Conservation (phyloP, 805 yeast species). For the Myxozyma mucilagina region DNA sequence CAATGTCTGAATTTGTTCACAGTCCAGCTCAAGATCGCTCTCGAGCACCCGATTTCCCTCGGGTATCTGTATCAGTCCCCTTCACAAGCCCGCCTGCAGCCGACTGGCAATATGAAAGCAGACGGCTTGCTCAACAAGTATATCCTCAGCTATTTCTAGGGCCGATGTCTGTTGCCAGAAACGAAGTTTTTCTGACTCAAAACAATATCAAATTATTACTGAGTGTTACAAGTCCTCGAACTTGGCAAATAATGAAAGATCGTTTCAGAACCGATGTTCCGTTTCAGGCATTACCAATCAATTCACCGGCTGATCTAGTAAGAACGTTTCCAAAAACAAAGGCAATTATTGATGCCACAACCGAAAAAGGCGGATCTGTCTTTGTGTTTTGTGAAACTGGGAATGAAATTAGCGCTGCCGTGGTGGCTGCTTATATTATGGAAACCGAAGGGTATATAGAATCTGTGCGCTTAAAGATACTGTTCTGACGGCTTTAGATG, state of each 20-base stretch:
- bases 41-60: constrained; percentile 21
- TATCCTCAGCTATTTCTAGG: constrained; percentile 49
- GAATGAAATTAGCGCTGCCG: constrained; percentile 39
- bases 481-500: constrained; percentile 4
- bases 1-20: not conserved
- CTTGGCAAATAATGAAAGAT: constrained; percentile 15
- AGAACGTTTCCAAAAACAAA: constrained; percentile 15
- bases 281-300: constrained; percentile 12
- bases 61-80: constrained; percentile 36
- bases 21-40: constrained; percentile 21
- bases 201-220: constrained; percentile 41
- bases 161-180: constrained; percentile 47
- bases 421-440: constrained; percentile 39
- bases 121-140: constrained; percentile 47
- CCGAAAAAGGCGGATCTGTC: constrained; percentile 12
- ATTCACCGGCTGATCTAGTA: constrained; percentile 11
- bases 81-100: constrained; percentile 35
- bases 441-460: constrained; percentile 24
- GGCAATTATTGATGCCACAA: constrained; percentile 15
- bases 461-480: not conserved
- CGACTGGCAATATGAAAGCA: constrained; percentile 39
- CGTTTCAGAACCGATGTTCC: constrained; percentile 1
- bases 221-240: constrained; percentile 18
- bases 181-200: constrained; percentile 42
- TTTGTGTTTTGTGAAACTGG: constrained; percentile 41